Evolutionary conservation across 2,329 filamentous ascomycete species (phyloP).

Genomic region (Penicillium freii): DNA sequence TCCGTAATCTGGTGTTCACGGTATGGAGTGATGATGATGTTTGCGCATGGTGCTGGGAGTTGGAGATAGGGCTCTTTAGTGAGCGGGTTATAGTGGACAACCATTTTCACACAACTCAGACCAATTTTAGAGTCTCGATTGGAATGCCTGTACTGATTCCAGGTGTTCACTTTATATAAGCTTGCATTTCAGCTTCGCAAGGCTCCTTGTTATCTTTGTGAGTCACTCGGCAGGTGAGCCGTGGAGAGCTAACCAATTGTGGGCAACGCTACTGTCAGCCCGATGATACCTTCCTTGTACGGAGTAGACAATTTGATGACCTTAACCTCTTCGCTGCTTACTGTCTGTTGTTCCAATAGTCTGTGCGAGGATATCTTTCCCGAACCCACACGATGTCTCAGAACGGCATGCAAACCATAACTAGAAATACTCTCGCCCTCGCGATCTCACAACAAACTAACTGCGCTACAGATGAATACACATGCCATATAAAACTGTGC

Average conservation of each 20-base stretch:
- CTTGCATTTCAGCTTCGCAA: background rate
- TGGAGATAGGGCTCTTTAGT: slow-evolving; percentile 28
- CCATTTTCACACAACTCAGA: slow-evolving; percentile 14
- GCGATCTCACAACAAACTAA: background rate
- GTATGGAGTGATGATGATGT: slow-evolving; percentile 30
- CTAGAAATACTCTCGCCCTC: background rate
- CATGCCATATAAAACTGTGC: background rate
- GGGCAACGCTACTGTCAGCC: background rate
- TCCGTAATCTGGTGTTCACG: slow-evolving; percentile 18
- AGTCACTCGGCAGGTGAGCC: background rate
- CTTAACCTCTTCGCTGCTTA: background rate
- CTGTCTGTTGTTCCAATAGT: background rate
- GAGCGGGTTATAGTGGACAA: slow-evolving; percentile 12
- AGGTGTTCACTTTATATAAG: background rate
- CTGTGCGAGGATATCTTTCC: background rate
- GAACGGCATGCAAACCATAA: background rate
- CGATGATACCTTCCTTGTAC: background rate
- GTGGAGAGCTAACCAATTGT: background rate
- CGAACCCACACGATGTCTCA: background rate
- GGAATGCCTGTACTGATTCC: background rate
- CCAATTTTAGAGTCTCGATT: background rate
- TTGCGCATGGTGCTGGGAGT: slow-evolving; percentile 22
- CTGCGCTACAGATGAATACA: background rate
- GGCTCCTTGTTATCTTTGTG: background rate
- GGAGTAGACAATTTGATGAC: background rate